Evolutionary conservation across 345 rosid genomes (phyloP), one percentile per base, ranked within the genome.

Genomic region (Pistacia atlantica): DNA sequence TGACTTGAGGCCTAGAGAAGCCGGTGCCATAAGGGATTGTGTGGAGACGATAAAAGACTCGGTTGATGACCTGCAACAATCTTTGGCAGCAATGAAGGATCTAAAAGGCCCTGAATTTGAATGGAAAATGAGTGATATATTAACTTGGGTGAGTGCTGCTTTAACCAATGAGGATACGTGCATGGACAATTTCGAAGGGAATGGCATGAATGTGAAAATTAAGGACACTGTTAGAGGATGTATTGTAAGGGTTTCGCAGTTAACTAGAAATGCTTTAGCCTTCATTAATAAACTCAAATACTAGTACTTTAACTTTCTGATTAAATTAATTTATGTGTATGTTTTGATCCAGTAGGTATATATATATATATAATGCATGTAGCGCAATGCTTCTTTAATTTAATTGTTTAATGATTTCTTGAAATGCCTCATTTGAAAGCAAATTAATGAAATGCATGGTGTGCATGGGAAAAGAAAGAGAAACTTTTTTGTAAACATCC

Each of bases 141-240:
- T 80, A 64, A 85, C 87, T 12, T 83, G 87, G 90, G 87, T 83
- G 37, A 87, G 86, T 71, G 86, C 90, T 69, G 90, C 90, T 3
- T 73, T 85, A 72, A 85, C 90, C 2, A 75, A 83, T 64, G 84
- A 83, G 72, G 82, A 82, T 62, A 81, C 88, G 0, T 87, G 90
- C 51, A 74, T 80, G 86, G 83, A n/a, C n/a, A n/a, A n/a, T n/a
- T n/a, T n/a, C n/a, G n/a, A n/a, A n/a, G n/a, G n/a, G n/a, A n/a
- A n/a, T n/a, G n/a, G n/a, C n/a, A n/a, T n/a, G n/a, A n/a, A n/a
- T n/a, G n/a, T n/a, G n/a, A 72, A 82, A 35, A 77, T 82, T 57
- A 80, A 78, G 75, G 69, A 65, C 18, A 67, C 74, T 10, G 42
- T 82, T 56, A 69, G 83, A 76, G 73, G 66, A 33, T 55, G 33